phyloP scores from a whole-genome alignment of 164 flowering plant species.

The Magnolia kwangsiensis region DNA sequence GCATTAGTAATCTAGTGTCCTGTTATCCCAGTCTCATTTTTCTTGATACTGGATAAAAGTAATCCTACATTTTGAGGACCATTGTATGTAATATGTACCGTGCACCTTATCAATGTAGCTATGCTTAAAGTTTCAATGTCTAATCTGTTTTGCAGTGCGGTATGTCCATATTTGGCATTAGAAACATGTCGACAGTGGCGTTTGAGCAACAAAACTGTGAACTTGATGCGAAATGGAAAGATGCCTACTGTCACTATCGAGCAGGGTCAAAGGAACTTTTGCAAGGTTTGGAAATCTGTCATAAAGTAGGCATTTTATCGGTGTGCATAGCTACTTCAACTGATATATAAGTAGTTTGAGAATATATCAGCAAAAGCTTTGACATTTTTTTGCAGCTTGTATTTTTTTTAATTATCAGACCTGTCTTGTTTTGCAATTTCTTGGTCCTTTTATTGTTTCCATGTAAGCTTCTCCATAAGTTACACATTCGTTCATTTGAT shows the following conservation, averaged over 20 bases:
- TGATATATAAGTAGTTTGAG: neutral
- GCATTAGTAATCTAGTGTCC: neutral
- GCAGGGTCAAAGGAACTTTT: slow-evolving; percentile 90
- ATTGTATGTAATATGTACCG: neutral
- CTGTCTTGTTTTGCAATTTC: neutral
- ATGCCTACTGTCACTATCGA: slow-evolving; percentile 99
- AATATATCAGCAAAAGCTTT: neutral
- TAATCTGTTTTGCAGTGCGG: slow-evolving; percentile 59
- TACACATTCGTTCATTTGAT: neutral
- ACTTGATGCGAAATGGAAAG: slow-evolving; percentile 95
- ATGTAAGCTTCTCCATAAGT: neutral
- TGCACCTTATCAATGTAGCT: neutral
- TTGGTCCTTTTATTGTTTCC: neutral
- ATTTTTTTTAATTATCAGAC: neutral
- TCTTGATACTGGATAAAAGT: neutral
- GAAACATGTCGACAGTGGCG: slow-evolving; percentile 99
- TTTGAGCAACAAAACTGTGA: slow-evolving; percentile 87
- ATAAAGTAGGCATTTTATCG: neutral
- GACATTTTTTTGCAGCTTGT: neutral
- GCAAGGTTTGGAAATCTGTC: slow-evolving; percentile 59
- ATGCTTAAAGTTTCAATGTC: neutral
- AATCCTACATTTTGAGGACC: neutral
- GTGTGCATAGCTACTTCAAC: neutral
- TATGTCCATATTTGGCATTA: slow-evolving; percentile 94
- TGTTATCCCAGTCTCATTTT: neutral